Evolutionary conservation across 1,284 basidiomycete genomes (phyloP).

Genomic region (Fomitiporia mediterranea): DNA sequence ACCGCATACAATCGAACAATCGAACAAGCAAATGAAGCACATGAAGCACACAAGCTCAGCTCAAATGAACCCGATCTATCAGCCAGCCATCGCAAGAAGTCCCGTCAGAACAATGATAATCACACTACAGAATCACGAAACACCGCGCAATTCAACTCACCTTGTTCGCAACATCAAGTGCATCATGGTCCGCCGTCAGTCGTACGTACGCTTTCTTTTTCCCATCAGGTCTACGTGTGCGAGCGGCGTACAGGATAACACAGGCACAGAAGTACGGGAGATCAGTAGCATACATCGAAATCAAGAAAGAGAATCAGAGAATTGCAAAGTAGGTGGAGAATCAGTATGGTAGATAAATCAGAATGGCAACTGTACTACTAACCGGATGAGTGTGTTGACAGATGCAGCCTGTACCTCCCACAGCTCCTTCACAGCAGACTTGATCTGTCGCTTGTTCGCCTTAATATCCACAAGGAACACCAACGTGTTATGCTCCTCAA

Average conservation of each 20-base stretch:
- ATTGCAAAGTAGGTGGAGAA: background rate
- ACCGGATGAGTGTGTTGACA: constrained; percentile 98
- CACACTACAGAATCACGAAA: background rate
- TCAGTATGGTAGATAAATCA: background rate
- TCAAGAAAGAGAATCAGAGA: background rate
- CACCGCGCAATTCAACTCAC: constrained; percentile 42
- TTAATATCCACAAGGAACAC: constrained; percentile 96
- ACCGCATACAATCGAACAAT: too few relatives aligned
- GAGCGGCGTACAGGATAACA: too few relatives aligned
- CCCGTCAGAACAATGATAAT: too few relatives aligned
- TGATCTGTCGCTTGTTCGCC: constrained; percentile 98
- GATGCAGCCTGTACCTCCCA: constrained; percentile 96
- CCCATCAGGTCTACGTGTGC: constrained; percentile 97
- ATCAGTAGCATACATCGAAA: background rate
- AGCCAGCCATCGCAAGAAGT: too few relatives aligned
- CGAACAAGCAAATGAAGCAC: too few relatives aligned
- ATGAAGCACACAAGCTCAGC: constrained; percentile 7
- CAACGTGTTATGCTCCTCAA: constrained; percentile 99
- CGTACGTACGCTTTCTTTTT: constrained; percentile 99
- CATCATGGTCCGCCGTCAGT: constrained; percentile 93
- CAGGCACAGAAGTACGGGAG: background rate
- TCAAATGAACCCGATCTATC: constrained; percentile 80
- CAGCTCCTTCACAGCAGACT: constrained; percentile 98
- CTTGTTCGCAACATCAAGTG: constrained; percentile 98
- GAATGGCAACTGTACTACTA: background rate